A percentile compares a stretch with the other conserved stretches of the same genome.
Conservation (phyloP, 164 flowering plant genomes). For the Magnolia changhungtana region DNA sequence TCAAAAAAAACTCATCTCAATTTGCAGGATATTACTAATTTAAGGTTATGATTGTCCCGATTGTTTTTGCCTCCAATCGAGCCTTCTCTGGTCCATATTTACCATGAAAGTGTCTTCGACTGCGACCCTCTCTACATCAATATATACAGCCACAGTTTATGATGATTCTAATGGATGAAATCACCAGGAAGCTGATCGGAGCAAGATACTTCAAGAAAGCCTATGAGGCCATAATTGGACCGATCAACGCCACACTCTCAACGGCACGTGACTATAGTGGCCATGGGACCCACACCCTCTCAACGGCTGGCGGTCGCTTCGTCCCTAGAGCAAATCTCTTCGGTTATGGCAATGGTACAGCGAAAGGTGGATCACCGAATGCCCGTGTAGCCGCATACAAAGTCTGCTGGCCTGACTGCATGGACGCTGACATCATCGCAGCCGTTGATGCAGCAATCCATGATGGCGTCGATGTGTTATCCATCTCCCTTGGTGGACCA, state of each 20-base stretch:
- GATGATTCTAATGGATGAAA: too few relatives aligned
- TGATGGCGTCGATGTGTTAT: constrained; percentile 54
- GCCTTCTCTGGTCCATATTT: too few relatives aligned
- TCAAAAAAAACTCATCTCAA: too few relatives aligned
- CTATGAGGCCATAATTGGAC: constrained; percentile 10
- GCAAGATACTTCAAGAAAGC: constrained; percentile 26
- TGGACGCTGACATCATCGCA: constrained; percentile 47
- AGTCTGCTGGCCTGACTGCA: constrained; percentile 28
- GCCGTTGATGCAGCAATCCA: constrained; percentile 52
- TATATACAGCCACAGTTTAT: too few relatives aligned
- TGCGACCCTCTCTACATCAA: too few relatives aligned
- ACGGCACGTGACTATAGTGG: neutral
- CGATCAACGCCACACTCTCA: neutral
- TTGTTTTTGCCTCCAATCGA: too few relatives aligned
- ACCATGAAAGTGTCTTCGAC: too few relatives aligned
- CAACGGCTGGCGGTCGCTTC: constrained; percentile 2
- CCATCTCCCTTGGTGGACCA: constrained; percentile 41
- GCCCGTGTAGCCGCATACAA: constrained; percentile 27
- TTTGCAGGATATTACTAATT: too few relatives aligned
- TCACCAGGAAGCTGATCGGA: constrained; percentile 53
- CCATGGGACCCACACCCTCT: constrained; percentile 4
- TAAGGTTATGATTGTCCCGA: too few relatives aligned
- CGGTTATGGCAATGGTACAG: constrained; percentile 52
- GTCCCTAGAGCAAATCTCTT: constrained; percentile 24
- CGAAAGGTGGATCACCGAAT: constrained; percentile 63